These are phyloP conservation scores for Fulvia fulva DNA, from an alignment of 2,329 filamentous ascomycete genomes.

Conservation along the genomic window DNA sequence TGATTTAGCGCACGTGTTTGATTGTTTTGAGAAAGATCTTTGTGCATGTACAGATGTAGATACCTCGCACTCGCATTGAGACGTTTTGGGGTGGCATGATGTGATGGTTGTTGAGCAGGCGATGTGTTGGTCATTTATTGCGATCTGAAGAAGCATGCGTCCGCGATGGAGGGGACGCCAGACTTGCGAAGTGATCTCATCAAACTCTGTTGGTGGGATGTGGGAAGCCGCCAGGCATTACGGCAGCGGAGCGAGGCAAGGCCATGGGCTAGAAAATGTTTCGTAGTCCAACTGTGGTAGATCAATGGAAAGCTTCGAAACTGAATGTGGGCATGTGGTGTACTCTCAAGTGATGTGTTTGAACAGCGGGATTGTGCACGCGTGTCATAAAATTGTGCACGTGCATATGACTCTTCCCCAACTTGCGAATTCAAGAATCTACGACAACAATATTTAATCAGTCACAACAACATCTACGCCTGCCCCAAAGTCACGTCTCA, in stretches of 20 bases:
- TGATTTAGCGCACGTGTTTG: not conserved
- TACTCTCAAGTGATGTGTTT: not conserved
- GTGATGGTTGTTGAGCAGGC: not conserved
- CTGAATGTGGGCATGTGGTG: not conserved
- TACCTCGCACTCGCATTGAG: slow-evolving; percentile 6
- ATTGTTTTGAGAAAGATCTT: not conserved
- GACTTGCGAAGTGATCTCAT: not conserved
- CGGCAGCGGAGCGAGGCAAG: not conserved
- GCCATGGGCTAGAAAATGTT: not conserved
- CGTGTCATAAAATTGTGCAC: not conserved
- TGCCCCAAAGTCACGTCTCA: not conserved
- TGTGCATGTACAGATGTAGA: slow-evolving; percentile 22
- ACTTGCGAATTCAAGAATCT: not conserved
- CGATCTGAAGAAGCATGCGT: slow-evolving; percentile 1
- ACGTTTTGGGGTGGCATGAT: not conserved
- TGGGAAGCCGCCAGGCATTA: not conserved
- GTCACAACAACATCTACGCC: not conserved
- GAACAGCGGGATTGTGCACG: not conserved
- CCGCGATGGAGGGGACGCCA: not conserved
- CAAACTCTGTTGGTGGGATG: not conserved
- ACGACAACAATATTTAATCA: not conserved
- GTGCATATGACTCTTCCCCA: not conserved
- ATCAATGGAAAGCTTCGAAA: not conserved
- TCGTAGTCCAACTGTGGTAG: not conserved
- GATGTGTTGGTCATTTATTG: not conserved